Base-by-base conservation (phyloP, 2,329 filamentous ascomycete genomes). In the Torrubiella hemipterigena region DNA sequence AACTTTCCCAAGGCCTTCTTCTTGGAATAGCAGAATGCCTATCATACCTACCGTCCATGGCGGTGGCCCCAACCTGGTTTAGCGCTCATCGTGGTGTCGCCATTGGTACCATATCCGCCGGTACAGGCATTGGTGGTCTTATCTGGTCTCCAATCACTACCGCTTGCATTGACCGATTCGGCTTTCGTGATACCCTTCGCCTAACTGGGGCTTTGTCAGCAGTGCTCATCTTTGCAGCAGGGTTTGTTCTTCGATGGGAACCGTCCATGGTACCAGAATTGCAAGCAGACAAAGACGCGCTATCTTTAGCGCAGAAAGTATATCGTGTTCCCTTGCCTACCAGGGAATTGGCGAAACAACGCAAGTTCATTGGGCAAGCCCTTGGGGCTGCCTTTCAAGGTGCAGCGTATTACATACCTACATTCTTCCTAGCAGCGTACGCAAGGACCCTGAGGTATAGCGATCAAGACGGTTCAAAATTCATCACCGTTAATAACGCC, bases 401-500 rank as follows among this genome's bases (percentile, higher is more conserved):
- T n/a, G 20, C 20, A 8, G 20, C 20, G 20, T 22, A 22, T 22
- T 22, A 22, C 20, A 22, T n/a, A 22, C 20, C 20, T 8, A n/a
- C n/a, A n/a, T 22, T 22, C 20, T 22, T 22, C n/a, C n/a, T 22
- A 8, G 8, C 20, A n/a, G 8, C 20, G 8, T 22, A 22, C n/a
- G 20, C 20, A n/a, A 22, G 20, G 8, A 22, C 20, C 20, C 20
- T 22, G 20, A n/a, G 20, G 8, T 22, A 22, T n/a, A 22, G 20
- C 15, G 42, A 44, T 10, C 41, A 43, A 2, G 49, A 49, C 10
- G 55, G 51, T 1, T 54, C 56, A 1, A 58, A 51, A 13, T 50
- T 61, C 12, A 56, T 58, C 22, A 47, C 55, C 5, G 41, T 58
- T 4, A 55, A 49, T 17, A 61, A 59, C 30, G 54, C 54, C 0